A percentile compares a stretch with the other conserved stretches of the same genome.
Conservation (phyloP, 768 basidiomycete species). For the Kwoniella shandongensis region DNA sequence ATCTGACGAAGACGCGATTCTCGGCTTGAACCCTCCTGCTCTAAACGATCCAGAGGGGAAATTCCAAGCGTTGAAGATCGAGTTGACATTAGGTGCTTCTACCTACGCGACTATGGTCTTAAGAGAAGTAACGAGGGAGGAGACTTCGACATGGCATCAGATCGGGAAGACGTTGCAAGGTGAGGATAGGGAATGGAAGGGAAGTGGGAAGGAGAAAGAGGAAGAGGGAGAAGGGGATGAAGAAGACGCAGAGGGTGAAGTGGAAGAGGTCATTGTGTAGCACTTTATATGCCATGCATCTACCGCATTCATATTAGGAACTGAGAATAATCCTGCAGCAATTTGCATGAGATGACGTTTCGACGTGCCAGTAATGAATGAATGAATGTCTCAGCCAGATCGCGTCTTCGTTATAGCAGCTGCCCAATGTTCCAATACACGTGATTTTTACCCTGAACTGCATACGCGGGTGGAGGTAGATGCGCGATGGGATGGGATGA, state of each 20-base stretch:
- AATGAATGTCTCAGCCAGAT: too few species aligned
- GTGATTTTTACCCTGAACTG: too few species aligned
- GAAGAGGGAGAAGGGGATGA: slow-evolving; percentile 12
- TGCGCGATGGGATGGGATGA: too few species aligned
- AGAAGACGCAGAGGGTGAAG: slow-evolving; percentile 8
- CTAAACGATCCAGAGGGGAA: slow-evolving; percentile 65
- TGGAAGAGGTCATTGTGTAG: not conserved
- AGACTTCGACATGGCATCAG: slow-evolving; percentile 50
- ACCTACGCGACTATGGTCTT: slow-evolving; percentile 98
- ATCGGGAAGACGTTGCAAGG: slow-evolving; percentile 45
- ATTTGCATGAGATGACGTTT: too few species aligned
- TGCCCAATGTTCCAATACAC: too few species aligned
- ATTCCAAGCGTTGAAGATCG: slow-evolving; percentile 83
- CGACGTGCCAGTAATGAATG: too few species aligned
- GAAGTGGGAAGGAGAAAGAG: slow-evolving; percentile 5
- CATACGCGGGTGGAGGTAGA: too few species aligned
- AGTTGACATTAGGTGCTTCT: slow-evolving; percentile 80
- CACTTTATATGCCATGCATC: too few species aligned
- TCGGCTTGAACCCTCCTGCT: slow-evolving; percentile 67
- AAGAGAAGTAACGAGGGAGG: slow-evolving; percentile 51
- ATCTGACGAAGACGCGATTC: slow-evolving; percentile 89
- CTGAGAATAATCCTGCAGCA: too few species aligned
- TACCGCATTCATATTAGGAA: too few species aligned
- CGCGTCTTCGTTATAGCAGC: too few species aligned
- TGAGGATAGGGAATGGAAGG: slow-evolving; percentile 47